A percentile compares a stretch with the other conserved stretches of the same genome.
These are phyloP conservation scores for Aspergillus fructus DNA, from an alignment of 2,329 filamentous ascomycete species.

Conservation along the genomic window DNA sequence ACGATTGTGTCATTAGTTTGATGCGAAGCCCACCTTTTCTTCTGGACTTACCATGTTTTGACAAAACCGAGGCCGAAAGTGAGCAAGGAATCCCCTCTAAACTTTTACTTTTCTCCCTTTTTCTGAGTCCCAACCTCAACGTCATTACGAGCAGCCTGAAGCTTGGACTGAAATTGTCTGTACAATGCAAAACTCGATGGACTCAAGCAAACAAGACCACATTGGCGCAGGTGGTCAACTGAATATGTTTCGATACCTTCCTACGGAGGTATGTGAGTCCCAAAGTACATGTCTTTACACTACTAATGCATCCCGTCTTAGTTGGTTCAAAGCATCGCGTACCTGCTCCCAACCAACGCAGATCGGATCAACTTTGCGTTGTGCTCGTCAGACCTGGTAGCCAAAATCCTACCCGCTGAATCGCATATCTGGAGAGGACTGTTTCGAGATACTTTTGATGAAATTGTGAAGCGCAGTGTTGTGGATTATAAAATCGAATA, in stretches of 20 bases:
- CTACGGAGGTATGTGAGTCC: constrained; percentile 13
- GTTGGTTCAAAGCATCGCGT: constrained; percentile 35
- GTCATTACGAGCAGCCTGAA: too few species aligned
- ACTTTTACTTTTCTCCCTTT: background rate
- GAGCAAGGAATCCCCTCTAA: background rate
- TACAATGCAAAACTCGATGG: background rate
- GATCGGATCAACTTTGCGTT: constrained; percentile 33
- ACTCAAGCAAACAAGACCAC: background rate
- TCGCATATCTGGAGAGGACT: constrained; percentile 36
- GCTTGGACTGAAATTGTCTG: too few species aligned
- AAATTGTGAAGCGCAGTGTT: constrained; percentile 19
- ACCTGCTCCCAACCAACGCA: constrained; percentile 26
- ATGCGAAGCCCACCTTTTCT: background rate
- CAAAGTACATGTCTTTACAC: background rate
- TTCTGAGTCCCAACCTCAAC: background rate
- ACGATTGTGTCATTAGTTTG: too few species aligned
- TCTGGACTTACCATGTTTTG: background rate
- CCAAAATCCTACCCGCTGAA: constrained; percentile 24
- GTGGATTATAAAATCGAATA: constrained; percentile 34
- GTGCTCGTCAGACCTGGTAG: constrained; percentile 26
- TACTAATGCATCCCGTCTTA: constrained; percentile 10
- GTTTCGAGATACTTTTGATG: constrained; percentile 36
- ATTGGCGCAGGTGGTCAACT: background rate
- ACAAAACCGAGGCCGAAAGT: background rate
- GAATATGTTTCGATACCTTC: constrained; percentile 3